A percentile compares a stretch with the other conserved stretches of the same genome.
These are phyloP conservation scores for Glaciozyma martinii DNA, from an alignment of 768 basidiomycete species.

Conservation along the genomic window DNA sequence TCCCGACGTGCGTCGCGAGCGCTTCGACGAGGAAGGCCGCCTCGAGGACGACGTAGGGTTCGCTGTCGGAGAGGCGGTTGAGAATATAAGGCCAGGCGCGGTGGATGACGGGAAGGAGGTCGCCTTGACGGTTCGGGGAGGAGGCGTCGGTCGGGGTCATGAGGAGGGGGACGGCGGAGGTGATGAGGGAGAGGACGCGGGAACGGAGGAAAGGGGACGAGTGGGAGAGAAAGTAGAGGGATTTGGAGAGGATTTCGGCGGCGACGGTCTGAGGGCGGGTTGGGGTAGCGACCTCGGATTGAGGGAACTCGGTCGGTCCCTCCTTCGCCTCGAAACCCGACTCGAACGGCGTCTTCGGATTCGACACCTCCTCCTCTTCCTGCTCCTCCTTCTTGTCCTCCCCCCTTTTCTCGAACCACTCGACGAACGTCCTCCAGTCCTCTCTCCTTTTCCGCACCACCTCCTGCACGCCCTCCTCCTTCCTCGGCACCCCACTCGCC, in stretches of 20 bases:
- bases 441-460: constrained; percentile 23
- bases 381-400: constrained; percentile 36
- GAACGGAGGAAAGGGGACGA: constrained; percentile 75
- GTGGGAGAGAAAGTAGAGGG: constrained; percentile 84
- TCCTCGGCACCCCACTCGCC: constrained; percentile 38
- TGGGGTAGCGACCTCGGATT: constrained; percentile 36
- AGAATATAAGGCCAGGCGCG: constrained; percentile 89
- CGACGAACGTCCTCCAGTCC: constrained; percentile 45
- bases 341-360: constrained; percentile 30
- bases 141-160: constrained; percentile 24
- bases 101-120: constrained; percentile 75
- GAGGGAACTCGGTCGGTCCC: constrained; percentile 45
- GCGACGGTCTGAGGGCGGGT: constrained; percentile 68
- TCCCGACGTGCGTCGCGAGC: constrained; percentile 61
- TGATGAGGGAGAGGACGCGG: constrained; percentile 65
- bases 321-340: constrained; percentile 37
- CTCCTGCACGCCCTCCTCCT: constrained; percentile 33
- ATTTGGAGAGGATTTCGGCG: constrained; percentile 75
- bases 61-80: constrained; percentile 56
- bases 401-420: constrained; percentile 49
- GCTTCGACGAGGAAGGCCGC: constrained; percentile 65
- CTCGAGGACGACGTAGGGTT: constrained; percentile 69
- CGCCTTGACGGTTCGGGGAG: constrained; percentile 37
- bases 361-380: constrained; percentile 37
- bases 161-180: constrained; percentile 60